These are phyloP conservation scores for Wickerhamomyces hampshirensis DNA, from an alignment of 805 yeast genomes.

Conservation along the genomic window DNA sequence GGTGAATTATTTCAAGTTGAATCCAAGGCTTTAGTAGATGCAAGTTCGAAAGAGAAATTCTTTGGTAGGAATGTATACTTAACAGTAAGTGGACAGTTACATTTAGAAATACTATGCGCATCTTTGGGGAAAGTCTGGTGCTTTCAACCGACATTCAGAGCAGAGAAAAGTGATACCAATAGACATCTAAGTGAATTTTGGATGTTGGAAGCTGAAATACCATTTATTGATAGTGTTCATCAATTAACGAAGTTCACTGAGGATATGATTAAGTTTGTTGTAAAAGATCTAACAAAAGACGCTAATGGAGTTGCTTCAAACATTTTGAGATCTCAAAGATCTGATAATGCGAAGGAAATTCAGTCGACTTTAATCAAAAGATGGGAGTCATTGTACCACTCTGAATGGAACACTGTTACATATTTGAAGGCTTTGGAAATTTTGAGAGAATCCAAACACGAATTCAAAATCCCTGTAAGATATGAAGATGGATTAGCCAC, in stretches of 20 bases:
- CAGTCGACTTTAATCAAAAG: slow-evolving; percentile 33
- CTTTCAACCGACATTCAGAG: slow-evolving; percentile 86
- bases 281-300: slow-evolving; percentile 26
- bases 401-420: slow-evolving; percentile 64
- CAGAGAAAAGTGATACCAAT: slow-evolving; percentile 86
- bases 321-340: slow-evolving; percentile 29
- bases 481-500: slow-evolving; percentile 77
- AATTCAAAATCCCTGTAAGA: slow-evolving; percentile 39
- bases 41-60: slow-evolving; percentile 31
- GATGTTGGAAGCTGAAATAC: slow-evolving; percentile 94
- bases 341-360: slow-evolving; percentile 30
- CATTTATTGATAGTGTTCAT: slow-evolving; percentile 52
- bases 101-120: slow-evolving; percentile 73
- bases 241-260: slow-evolving; percentile 68
- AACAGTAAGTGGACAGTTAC: slow-evolving; percentile 91
- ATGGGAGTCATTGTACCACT: slow-evolving; percentile 52
- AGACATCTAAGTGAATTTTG: slow-evolving; percentile 93
- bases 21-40: slow-evolving; percentile 23
- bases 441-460: slow-evolving; percentile 28
- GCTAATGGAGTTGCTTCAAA: slow-evolving; percentile 21
- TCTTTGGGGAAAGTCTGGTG: slow-evolving; percentile 84
- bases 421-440: slow-evolving; percentile 71
- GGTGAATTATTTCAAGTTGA: slow-evolving; percentile 78
- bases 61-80: slow-evolving; percentile 66
- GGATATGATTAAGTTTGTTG: slow-evolving; percentile 56